Base-by-base conservation (phyloP, 2,329 filamentous ascomycete species). In the Pseudogymnoascus sp. region DNA sequence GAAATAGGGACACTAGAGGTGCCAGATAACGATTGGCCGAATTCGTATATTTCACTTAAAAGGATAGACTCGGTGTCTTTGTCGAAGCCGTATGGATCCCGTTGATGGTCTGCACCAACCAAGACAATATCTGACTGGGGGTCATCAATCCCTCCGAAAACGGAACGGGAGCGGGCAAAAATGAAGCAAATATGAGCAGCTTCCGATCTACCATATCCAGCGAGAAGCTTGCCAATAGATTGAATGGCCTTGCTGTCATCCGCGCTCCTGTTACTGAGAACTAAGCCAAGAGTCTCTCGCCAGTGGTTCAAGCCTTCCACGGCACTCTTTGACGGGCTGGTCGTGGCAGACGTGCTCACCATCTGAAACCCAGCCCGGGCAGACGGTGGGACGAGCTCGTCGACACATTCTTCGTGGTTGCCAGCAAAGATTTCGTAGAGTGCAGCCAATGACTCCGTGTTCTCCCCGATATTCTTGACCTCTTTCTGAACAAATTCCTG, bases 401-500 rank as follows among this genome's bases (percentile, higher is more conserved):
- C 94, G 13, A 97, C 87, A 67, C 92, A 95, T 68, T 99, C 94
- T 66, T 97, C 92, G 63, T 89, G 85, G 71, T 97, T 99, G 0
- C 94, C 93, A 25, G 92, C 94, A 64, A 99, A 87, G 0, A 97
- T 87, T 71, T 96, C 91, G 74, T 99, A 99, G 3, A 99, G 77
- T 0, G 93, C 91, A 31, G 93, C 92, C 51, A 99, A 80, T 1
- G 93, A 90, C 74, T 97, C 90, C 61, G 92, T 92, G 68, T 89
- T 90, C 61, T 87, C 85, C 2, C 90, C 86, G 3, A 87, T 79
- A 60, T 88, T 88, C 72, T 94, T 95, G 62, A 99, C 91, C 73
- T 99, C 94, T 70, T 95, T 92, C 67, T 92, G 88, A 15, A 99
- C 89, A 70, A 99, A 99, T 70, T 99, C 94, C 70, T 96, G 92